These are phyloP conservation scores for Trichoderma gamsii DNA, from an alignment of 495 filamentous ascomycete genomes.

Conservation along the genomic window DNA sequence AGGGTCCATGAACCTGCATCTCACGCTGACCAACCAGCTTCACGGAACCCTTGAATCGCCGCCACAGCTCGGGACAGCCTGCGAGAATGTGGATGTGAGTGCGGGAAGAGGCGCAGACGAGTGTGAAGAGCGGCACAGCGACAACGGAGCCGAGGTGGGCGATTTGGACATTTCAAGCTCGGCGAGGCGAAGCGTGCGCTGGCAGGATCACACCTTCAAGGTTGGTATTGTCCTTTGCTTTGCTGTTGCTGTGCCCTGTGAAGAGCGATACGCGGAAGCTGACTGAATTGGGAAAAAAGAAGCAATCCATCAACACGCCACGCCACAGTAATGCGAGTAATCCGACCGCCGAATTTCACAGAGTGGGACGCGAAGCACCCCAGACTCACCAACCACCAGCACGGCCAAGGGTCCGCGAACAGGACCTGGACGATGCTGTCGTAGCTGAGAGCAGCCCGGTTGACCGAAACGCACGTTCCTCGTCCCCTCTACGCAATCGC, in stretches of 20 bases:
- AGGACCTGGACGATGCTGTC: constrained; percentile 3
- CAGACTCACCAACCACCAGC: neutral
- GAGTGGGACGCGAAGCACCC: constrained; percentile 10
- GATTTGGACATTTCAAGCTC: neutral
- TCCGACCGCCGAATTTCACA: neutral
- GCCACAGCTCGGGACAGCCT: neutral
- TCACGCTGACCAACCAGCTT: neutral
- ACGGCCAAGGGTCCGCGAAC: neutral
- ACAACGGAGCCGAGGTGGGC: neutral
- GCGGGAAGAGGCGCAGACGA: neutral
- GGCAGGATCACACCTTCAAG: neutral
- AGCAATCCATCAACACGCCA: neutral
- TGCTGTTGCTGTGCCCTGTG: neutral
- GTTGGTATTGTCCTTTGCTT: neutral
- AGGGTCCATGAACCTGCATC: constrained; percentile 6
- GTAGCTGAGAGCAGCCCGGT: constrained; percentile 5
- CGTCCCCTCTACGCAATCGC: neutral
- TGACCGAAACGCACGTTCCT: constrained; percentile 1
- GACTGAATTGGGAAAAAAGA: neutral
- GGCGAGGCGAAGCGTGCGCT: neutral
- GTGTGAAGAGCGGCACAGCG: neutral
- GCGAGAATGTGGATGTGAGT: neutral
- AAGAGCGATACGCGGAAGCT: neutral
- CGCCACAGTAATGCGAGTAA: constrained; percentile 1
- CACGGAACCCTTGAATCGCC: neutral